Conservation (phyloP, 306 rosid species). For the Canavalia ensiformis region DNA sequence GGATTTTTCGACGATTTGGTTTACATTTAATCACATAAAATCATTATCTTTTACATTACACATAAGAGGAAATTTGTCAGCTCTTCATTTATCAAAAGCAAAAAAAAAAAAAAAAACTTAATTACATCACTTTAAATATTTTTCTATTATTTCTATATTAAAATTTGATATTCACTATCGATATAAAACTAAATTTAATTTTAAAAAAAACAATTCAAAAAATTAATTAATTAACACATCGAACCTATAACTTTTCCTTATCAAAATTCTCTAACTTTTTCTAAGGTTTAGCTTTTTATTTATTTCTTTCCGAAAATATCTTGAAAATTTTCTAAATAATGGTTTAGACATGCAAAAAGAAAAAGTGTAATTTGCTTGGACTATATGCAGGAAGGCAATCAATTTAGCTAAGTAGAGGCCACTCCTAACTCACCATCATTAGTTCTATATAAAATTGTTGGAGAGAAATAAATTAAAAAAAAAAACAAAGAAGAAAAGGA, state of each 20-base stretch:
- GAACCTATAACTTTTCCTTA: not conserved
- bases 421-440: conserved; percentile 41
- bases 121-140: not conserved
- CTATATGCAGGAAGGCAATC: conserved; percentile 28
- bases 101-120: not conserved
- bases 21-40: conserved; percentile 7
- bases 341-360: conserved; percentile 29
- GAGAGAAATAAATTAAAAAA: not conserved
- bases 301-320: conserved; percentile 33
- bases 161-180: not conserved
- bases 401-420: conserved; percentile 35
- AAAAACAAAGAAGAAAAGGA: not conserved
- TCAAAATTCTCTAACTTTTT: conserved; percentile 21
- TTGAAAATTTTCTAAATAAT: conserved; percentile 2
- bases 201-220: no score
- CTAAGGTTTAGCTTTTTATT: conserved; percentile 5
- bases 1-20: not conserved
- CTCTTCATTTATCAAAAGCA: not conserved
- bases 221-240: no score
- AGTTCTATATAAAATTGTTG: conserved; percentile 22
- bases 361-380: conserved; percentile 33
- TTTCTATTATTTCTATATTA: not conserved
- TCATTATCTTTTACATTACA: not conserved
- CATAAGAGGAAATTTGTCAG: not conserved
- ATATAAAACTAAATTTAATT: no score